Evolutionary conservation across 1,139 yeast genomes (phyloP), one percentile per base, ranked within the genome.

Genomic region (Yamadazyma atmosphaerica): DNA sequence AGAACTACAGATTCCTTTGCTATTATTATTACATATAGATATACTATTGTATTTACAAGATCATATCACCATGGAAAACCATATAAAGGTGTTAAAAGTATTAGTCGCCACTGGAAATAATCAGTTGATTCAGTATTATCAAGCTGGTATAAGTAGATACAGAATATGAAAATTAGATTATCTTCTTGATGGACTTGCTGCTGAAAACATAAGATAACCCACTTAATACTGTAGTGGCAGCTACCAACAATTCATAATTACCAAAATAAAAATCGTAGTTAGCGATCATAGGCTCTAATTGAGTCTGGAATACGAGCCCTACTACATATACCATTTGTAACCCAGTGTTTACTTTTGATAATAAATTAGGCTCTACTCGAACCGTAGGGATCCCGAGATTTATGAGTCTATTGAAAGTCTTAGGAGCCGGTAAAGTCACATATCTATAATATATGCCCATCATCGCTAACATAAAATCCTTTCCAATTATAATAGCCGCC

Each of bases 291-390:
- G 60, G 46, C 39, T 72, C 62, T 13, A 84, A 49, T 0, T 81
- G 83, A 0, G 94, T 94, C 43, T 75, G 71, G 27, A 83, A 65
- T 36, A 90, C 85, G 44, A 86, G 77, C 13, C 80, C 69, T 0
- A 95, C 96, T 35, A 94, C 74, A 52, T 90, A 90, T 8, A 86
- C 55, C 97, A 94, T 90, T 60, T 94, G 98, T 46, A 94, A 73
- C 2, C 83, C 88, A 0, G 98, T 94, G 60, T 94, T 90, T 56
- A 81, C 74, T 58, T 92, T 92, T 10, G 96, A 89, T 28, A 94
- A 78, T 36, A 74, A 65, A n/a, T 94, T 88, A 2, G 98, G 98
- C 43, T 77, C 87, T 2, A 94, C 96, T 46, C 86, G 88, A 1
- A 89, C 95, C 14, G 90, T 83, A 2, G 96, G 94, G 32, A 81